These are phyloP conservation scores for Claviceps digitariae DNA, from an alignment of 2,329 filamentous ascomycete species.

Conservation along the genomic window DNA sequence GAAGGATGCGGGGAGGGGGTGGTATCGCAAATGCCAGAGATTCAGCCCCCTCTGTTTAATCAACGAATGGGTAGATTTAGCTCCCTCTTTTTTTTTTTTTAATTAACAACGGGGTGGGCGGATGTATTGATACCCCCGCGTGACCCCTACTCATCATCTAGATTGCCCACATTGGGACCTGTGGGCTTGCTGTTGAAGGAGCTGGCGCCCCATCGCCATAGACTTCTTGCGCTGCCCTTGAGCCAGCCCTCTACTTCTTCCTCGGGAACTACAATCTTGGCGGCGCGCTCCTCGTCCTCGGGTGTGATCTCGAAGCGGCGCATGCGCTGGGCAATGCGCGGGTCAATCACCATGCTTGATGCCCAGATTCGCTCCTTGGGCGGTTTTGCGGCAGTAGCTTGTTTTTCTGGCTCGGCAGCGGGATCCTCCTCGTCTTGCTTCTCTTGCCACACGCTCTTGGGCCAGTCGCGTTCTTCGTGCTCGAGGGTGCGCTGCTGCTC, in stretches of 20 bases:
- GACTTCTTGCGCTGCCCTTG: conserved; percentile 41
- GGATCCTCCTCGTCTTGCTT: conserved; percentile 16
- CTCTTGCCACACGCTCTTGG: conserved; percentile 58
- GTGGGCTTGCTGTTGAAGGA: conserved; percentile 27
- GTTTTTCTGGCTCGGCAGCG: too few species aligned
- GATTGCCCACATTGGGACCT: conserved; percentile 26
- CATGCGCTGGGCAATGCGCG: conserved; percentile 67
- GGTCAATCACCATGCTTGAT: conserved; percentile 60
- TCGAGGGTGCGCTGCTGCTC: conserved; percentile 43
- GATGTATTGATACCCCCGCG: too few species aligned
- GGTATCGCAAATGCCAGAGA: neutral
- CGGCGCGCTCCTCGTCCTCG: conserved; percentile 56
- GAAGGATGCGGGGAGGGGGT: too few species aligned
- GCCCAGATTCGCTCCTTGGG: conserved; percentile 62
- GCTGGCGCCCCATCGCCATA: conserved; percentile 38
- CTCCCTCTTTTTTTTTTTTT: too few species aligned
- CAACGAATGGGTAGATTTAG: too few species aligned
- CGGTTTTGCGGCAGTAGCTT: conserved; percentile 18
- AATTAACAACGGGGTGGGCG: too few species aligned
- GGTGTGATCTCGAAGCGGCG: conserved; percentile 56
- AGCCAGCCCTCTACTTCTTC: conserved; percentile 59
- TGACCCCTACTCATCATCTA: conserved; percentile 24
- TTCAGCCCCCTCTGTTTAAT: too few species aligned
- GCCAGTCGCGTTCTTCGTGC: conserved; percentile 69
- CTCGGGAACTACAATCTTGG: conserved; percentile 47